phyloP scores from a whole-genome alignment of 2,329 filamentous ascomycete species.

The Aspergillus luchuensis region DNA sequence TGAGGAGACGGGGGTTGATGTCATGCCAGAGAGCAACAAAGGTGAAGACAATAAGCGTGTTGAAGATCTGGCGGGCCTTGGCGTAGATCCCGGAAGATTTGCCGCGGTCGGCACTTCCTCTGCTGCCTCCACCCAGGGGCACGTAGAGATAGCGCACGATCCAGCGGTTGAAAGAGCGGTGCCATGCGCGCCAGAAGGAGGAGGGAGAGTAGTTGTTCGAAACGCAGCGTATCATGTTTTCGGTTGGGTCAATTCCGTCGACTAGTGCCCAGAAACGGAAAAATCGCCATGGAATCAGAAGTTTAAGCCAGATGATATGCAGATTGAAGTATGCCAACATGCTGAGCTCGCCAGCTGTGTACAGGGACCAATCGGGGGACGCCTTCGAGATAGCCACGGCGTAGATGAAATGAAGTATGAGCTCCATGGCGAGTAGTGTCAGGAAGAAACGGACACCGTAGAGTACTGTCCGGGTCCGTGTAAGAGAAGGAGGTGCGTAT shows the following conservation, averaged over 20 bases:
- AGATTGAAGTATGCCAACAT: constrained; percentile 95
- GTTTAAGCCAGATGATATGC: constrained; percentile 96
- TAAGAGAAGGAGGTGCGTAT: constrained; percentile 72
- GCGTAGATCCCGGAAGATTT: constrained; percentile 41
- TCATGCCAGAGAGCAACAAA: constrained; percentile 99
- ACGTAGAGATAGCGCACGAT: constrained; percentile 91
- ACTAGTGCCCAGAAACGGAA: constrained; percentile 94
- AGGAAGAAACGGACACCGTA: constrained; percentile 83
- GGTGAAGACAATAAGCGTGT: constrained; percentile 84
- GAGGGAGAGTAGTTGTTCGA: constrained; percentile 90
- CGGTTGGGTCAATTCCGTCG: constrained; percentile 90
- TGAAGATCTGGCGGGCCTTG: constrained; percentile 65
- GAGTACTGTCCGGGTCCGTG: constrained; percentile 67
- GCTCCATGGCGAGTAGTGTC: constrained; percentile 82
- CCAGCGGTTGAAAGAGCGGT: constrained; percentile 94
- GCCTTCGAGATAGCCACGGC: constrained; percentile 88
- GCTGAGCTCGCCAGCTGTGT: constrained; percentile 82
- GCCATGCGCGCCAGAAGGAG: constrained; percentile 95
- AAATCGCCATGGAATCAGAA: constrained; percentile 95
- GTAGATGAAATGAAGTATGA: constrained; percentile 89
- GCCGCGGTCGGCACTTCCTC: constrained; percentile 25
- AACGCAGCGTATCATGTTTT: constrained; percentile 98
- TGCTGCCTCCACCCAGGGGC: constrained; percentile 73
- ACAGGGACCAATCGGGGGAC: constrained; percentile 75
- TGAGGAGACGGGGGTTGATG: constrained; percentile 82